A percentile compares a stretch with the other conserved stretches of the same genome.
These are phyloP conservation scores for Eustoma russellianum DNA, from an alignment of 257 asterid species.

Conservation along the genomic window DNA sequence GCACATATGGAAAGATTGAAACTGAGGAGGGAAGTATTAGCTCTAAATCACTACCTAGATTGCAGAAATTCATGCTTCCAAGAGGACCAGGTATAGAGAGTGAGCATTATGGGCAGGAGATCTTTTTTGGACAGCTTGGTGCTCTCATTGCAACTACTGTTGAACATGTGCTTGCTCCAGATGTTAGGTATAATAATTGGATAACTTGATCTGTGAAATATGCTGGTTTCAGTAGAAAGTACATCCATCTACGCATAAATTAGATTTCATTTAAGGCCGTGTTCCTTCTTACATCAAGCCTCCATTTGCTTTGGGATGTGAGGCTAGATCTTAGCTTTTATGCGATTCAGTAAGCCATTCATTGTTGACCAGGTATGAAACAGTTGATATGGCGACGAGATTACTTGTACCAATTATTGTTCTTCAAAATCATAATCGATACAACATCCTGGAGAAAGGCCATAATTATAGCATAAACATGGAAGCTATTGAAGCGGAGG, in stretches of 20 bases:
- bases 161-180: conserved; percentile 94
- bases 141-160: conserved; percentile 76
- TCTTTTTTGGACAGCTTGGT: conserved; percentile 66
- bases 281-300: no score
- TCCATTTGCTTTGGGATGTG: neutral
- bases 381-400: conserved; percentile 84
- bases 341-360: conserved; percentile 12
- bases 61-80: conserved; percentile 53
- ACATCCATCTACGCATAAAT: no score
- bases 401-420: conserved; percentile 87
- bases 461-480: conserved; percentile 80
- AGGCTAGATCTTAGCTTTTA: conserved; percentile 10
- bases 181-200: conserved; percentile 56
- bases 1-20: conserved; percentile 98
- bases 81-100: conserved; percentile 32
- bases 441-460: conserved; percentile 80
- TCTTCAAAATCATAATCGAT: conserved; percentile 94
- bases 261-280: no score
- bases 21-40: conserved; percentile 98
- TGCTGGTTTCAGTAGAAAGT: neutral
- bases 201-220: neutral
- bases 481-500: conserved; percentile 88
- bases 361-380: conserved; percentile 67
- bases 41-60: conserved; percentile 75
- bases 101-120: conserved; percentile 46